Conservation (phyloP, 148 eudicot genomes). For the Euryodendron excelsum region DNA sequence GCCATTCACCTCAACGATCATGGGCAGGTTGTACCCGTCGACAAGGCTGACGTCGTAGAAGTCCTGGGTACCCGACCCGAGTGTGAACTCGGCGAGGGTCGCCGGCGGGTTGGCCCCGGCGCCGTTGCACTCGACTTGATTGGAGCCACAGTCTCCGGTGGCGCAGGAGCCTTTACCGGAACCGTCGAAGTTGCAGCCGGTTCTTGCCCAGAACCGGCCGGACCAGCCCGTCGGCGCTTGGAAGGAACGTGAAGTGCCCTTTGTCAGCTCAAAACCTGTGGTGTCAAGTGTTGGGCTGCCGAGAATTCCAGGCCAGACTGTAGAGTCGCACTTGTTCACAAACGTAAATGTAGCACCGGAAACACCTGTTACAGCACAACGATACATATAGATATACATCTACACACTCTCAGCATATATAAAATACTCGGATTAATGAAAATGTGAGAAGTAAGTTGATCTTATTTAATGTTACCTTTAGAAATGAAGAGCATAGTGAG, state of each 20-base stretch:
- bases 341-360: slow-evolving; percentile 2
- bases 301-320: slow-evolving; percentile 5
- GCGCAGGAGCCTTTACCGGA: slow-evolving; percentile 11
- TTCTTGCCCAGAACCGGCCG: slow-evolving; percentile 19
- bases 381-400: too few species aligned
- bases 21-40: slow-evolving; percentile 35
- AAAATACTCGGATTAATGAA: too few species aligned
- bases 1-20: slow-evolving; percentile 13
- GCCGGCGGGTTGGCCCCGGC: slow-evolving; percentile 22
- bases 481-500: neutral
- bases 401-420: too few species aligned
- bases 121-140: slow-evolving; percentile 13
- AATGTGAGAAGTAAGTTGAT: too few species aligned
- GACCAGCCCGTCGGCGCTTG: slow-evolving; percentile 13
- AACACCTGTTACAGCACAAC: neutral
- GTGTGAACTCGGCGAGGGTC: slow-evolving; percentile 25
- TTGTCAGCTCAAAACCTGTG: neutral
- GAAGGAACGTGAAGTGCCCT: neutral
- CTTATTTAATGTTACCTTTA: neutral
- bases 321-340: slow-evolving; percentile 12
- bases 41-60: slow-evolving; percentile 34
- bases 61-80: slow-evolving; percentile 21
- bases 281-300: neutral
- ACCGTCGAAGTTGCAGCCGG: slow-evolving; percentile 8
- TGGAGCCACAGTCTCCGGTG: slow-evolving; percentile 19